These are phyloP conservation scores for Avicennia marina DNA, from an alignment of 257 asterid species.

Conservation along the genomic window DNA sequence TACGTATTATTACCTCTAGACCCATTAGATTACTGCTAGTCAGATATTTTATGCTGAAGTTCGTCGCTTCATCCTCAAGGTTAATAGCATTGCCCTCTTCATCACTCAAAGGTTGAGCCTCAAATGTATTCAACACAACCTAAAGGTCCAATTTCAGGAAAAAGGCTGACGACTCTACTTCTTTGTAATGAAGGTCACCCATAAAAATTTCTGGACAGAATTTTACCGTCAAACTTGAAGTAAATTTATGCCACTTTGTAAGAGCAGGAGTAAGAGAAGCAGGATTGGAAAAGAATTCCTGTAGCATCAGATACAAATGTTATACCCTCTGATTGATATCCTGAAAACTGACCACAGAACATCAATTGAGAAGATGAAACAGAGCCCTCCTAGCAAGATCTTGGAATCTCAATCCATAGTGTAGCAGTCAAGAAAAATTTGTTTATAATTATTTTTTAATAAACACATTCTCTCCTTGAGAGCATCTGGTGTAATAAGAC, in stretches of 20 bases:
- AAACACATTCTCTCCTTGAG: too few relatives aligned
- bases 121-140: conserved; percentile 85
- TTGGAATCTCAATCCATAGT: background rate
- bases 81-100: conserved; percentile 79
- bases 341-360: background rate
- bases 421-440: conserved; percentile 2
- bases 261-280: conserved; percentile 62
- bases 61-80: conserved; percentile 86
- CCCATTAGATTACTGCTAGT: conserved; percentile 98
- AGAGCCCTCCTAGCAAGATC: background rate
- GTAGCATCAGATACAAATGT: conserved; percentile 22
- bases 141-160: conserved; percentile 25
- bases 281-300: conserved; percentile 92
- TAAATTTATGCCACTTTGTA: conserved; percentile 88
- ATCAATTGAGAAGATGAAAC: conserved; percentile 8
- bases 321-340: conserved; percentile 15
- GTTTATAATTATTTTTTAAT: background rate
- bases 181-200: background rate
- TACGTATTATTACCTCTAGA: conserved; percentile 55
- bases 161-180: conserved; percentile 10
- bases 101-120: conserved; percentile 94
- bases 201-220: background rate
- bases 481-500: too few relatives aligned
- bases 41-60: conserved; percentile 91
- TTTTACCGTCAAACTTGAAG: conserved; percentile 68